Evolutionary conservation across 2,329 filamentous ascomycete species (phyloP).

Genomic region (Paecilomyces fulvus): DNA sequence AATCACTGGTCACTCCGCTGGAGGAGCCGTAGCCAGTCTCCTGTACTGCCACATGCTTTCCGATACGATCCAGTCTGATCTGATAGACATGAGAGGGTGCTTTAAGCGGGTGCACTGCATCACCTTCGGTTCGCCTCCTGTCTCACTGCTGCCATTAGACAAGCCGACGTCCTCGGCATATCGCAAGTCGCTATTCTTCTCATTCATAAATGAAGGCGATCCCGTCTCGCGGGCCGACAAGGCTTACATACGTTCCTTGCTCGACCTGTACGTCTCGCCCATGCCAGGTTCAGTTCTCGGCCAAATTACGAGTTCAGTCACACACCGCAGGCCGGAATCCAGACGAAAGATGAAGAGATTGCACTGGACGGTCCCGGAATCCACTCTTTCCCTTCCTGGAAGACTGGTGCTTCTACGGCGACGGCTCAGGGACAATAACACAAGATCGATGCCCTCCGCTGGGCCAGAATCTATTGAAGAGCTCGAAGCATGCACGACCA

Average conservation of each 20-base stretch:
- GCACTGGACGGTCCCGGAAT: constrained; percentile 57
- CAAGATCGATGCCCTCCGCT: constrained; percentile 40
- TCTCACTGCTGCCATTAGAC: constrained; percentile 60
- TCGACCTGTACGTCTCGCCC: constrained; percentile 61
- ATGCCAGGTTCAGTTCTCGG: constrained; percentile 32
- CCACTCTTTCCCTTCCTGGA: constrained; percentile 62
- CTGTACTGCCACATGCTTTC: constrained; percentile 76
- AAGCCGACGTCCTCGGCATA: constrained; percentile 46
- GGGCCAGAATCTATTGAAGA: constrained; percentile 38
- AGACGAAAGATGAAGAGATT: constrained; percentile 17
- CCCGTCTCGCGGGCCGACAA: constrained; percentile 70
- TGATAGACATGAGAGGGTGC: constrained; percentile 58
- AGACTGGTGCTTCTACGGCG: constrained; percentile 57
- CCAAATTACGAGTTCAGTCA: constrained; percentile 2
- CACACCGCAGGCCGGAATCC: constrained; percentile 2
- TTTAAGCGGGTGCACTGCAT: constrained; percentile 78
- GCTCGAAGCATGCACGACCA: constrained; percentile 60
- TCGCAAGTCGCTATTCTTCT: constrained; percentile 64
- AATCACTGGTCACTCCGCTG: constrained; percentile 80
- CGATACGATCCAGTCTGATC: constrained; percentile 52
- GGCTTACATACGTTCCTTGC: constrained; percentile 62
- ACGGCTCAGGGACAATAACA: constrained; percentile 33
- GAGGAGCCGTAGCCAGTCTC: constrained; percentile 72
- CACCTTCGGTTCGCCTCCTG: constrained; percentile 74
- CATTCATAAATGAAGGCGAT: constrained; percentile 80